These are phyloP conservation scores for Pisolithus sp. DNA, from an alignment of 768 basidiomycete genomes.

Conservation along the genomic window DNA sequence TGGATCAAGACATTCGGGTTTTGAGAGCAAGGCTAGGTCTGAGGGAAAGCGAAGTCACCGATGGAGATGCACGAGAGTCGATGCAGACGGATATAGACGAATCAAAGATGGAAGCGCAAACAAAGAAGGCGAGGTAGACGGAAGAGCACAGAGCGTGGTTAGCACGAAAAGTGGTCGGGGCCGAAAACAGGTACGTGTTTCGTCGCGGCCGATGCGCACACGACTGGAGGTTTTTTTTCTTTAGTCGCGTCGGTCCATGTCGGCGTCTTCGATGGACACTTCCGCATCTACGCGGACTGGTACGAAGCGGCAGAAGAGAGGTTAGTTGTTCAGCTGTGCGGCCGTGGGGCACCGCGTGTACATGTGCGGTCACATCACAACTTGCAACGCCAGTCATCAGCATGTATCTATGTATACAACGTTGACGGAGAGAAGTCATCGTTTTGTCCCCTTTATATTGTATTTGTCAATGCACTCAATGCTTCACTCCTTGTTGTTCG, in stretches of 20 bases:
- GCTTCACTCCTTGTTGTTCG: no score
- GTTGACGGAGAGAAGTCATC: neutral
- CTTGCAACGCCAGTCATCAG: neutral
- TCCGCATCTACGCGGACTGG: constrained; percentile 46
- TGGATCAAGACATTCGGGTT: constrained; percentile 79
- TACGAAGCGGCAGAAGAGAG: constrained; percentile 54
- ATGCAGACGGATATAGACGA: constrained; percentile 50
- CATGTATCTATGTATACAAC: neutral
- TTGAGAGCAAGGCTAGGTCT: constrained; percentile 56
- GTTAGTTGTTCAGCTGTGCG: constrained; percentile 19
- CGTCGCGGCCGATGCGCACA: neutral
- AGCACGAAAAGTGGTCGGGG: constrained; percentile 51
- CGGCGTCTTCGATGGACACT: constrained; percentile 72
- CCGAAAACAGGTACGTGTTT: constrained; percentile 46
- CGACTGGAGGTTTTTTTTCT: neutral
- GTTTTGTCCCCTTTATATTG: no score
- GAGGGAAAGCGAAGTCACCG: constrained; percentile 39
- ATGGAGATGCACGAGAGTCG: constrained; percentile 32
- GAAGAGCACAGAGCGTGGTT: constrained; percentile 58
- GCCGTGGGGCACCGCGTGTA: no score
- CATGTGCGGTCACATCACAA: no score
- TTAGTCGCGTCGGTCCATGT: constrained; percentile 59
- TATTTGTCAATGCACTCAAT: no score
- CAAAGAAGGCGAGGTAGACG: constrained; percentile 40
- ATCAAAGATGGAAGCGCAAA: constrained; percentile 24